Evolutionary conservation across 352 stramenopile species (phyloP).

Genomic region (Pythium graminicola): DNA sequence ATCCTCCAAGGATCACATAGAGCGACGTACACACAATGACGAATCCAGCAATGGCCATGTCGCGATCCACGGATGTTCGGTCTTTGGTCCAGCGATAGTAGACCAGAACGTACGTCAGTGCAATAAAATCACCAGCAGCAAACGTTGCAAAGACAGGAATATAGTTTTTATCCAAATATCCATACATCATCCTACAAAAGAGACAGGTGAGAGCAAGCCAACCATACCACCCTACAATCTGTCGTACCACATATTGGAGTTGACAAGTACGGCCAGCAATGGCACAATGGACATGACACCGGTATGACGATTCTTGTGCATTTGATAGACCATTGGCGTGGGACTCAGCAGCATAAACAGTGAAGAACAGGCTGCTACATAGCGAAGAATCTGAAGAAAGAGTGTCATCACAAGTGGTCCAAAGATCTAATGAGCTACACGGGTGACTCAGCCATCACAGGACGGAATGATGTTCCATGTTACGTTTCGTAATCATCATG

Average conservation of each 20-base stretch:
- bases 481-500: background rate
- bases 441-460: background rate
- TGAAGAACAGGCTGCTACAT: slow-evolving; percentile 28
- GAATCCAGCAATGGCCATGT: slow-evolving; percentile 17
- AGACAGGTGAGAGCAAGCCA: too few relatives aligned
- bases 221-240: too few relatives aligned
- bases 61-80: slow-evolving; percentile 30
- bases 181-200: slow-evolving; percentile 21
- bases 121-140: background rate
- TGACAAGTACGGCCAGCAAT: slow-evolving; percentile 36
- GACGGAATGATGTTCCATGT: too few relatives aligned
- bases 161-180: slow-evolving; percentile 12
- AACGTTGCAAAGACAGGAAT: slow-evolving; percentile 4
- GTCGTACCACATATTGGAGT: slow-evolving; percentile 34
- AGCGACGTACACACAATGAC: slow-evolving; percentile 27
- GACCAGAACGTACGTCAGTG: slow-evolving; percentile 6
- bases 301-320: slow-evolving; percentile 29
- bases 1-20: slow-evolving; percentile 36
- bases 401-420: too few relatives aligned
- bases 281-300: slow-evolving; percentile 41
- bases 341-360: slow-evolving; percentile 43
- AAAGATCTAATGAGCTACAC: too few relatives aligned
- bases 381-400: slow-evolving; percentile 1
- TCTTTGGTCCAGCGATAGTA: slow-evolving; percentile 27
- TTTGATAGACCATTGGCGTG: slow-evolving; percentile 32